Conservation (phyloP, 768 basidiomycete species). For the Hysterangium stoloniferum region DNA sequence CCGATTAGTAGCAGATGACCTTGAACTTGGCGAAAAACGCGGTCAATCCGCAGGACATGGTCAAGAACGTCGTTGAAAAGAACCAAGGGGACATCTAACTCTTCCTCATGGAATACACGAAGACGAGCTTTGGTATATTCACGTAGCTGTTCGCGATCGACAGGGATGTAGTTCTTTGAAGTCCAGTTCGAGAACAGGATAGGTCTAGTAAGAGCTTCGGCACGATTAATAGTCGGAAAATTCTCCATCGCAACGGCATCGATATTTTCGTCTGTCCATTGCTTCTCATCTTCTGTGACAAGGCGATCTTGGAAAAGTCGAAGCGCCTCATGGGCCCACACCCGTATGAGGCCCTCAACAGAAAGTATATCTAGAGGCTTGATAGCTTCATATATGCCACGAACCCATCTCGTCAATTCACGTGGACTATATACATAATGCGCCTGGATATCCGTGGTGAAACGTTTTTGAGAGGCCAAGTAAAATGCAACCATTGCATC, state of each 20-base stretch:
- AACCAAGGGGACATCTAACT: slow-evolving; percentile 94
- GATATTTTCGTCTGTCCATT: slow-evolving; percentile 92
- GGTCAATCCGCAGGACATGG: slow-evolving; percentile 95
- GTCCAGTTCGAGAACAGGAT: slow-evolving; percentile 99
- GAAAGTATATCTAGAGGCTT: slow-evolving; percentile 88
- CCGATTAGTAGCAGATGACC: slow-evolving; percentile 95
- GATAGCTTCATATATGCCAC: slow-evolving; percentile 96
- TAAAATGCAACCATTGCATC: slow-evolving; percentile 98
- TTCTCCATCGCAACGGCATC: slow-evolving; percentile 77
- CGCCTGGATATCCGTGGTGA: slow-evolving; percentile 95
- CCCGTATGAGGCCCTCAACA: slow-evolving; percentile 89
- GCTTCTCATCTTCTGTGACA: slow-evolving; percentile 85
- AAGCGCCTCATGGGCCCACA: slow-evolving; percentile 97
- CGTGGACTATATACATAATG: slow-evolving; percentile 99
- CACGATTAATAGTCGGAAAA: slow-evolving; percentile 87
- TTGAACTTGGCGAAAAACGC: slow-evolving; percentile 97
- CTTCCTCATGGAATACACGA: slow-evolving; percentile 98
- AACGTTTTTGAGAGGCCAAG: slow-evolving; percentile 85
- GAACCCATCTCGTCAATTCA: slow-evolving; percentile 95
- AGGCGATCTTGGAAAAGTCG: slow-evolving; percentile 97
- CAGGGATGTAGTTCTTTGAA: slow-evolving; percentile 91
- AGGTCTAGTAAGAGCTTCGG: slow-evolving; percentile 80
- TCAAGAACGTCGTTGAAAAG: slow-evolving; percentile 98
- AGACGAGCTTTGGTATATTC: slow-evolving; percentile 96
- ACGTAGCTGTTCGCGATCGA: slow-evolving; percentile 85